phyloP scores from a whole-genome alignment of 2,329 filamentous ascomycete genomes.

The Simplicillium sp. region DNA sequence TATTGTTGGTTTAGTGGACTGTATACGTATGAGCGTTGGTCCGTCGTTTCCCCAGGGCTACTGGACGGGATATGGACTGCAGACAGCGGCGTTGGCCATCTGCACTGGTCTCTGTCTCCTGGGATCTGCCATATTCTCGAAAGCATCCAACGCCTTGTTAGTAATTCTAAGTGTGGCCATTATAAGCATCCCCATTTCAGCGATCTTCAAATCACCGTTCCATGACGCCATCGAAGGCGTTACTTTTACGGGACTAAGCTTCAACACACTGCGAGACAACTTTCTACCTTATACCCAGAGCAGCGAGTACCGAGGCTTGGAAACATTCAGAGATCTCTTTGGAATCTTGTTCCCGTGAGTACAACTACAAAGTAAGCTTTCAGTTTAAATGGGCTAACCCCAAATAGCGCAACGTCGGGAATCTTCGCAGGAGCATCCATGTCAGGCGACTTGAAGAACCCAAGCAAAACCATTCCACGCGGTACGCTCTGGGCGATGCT shows the following conservation, averaged over 20 bases:
- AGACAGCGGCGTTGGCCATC: slow-evolving; percentile 58
- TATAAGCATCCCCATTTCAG: slow-evolving; percentile 75
- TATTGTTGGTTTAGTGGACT: slow-evolving; percentile 77
- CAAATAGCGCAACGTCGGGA: slow-evolving; percentile 35
- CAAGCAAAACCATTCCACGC: slow-evolving; percentile 74
- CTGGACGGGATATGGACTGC: slow-evolving; percentile 70
- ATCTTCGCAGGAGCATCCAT: slow-evolving; percentile 72
- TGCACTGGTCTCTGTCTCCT: slow-evolving; percentile 71
- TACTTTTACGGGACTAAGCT: slow-evolving; percentile 68
- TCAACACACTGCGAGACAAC: slow-evolving; percentile 64
- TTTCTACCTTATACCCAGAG: slow-evolving; percentile 60
- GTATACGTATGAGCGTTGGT: slow-evolving; percentile 67
- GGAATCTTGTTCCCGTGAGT: slow-evolving; percentile 69
- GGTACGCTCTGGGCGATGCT: slow-evolving; percentile 73
- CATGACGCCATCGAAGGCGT: slow-evolving; percentile 50
- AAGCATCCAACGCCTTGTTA: slow-evolving; percentile 69
- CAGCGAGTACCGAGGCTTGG: slow-evolving; percentile 50
- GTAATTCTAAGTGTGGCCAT: slow-evolving; percentile 63
- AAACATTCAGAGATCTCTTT: slow-evolving; percentile 73
- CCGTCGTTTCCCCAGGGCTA: slow-evolving; percentile 57
- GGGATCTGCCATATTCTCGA: slow-evolving; percentile 70
- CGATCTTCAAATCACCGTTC: slow-evolving; percentile 60
- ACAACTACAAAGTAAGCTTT: slow-evolving; percentile 35
- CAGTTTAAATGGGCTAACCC: slow-evolving; percentile 27
- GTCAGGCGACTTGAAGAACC: slow-evolving; percentile 77